Conservation (phyloP, 2,329 filamentous ascomycete species). For the Colletotrichum trifolii region DNA sequence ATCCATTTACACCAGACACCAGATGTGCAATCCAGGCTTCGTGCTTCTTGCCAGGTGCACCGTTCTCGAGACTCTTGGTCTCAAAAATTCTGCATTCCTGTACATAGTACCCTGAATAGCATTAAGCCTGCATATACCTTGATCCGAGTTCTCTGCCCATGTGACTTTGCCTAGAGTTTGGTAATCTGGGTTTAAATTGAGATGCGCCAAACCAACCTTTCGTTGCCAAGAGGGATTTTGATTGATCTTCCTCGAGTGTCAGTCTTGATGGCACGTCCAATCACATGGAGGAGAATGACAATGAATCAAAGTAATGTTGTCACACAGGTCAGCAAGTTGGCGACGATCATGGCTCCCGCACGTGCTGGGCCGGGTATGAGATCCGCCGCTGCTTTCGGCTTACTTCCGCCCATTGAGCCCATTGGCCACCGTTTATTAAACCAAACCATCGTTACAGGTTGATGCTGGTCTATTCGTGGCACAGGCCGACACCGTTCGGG, state of each 20-base stretch:
- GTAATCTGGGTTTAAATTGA: background rate
- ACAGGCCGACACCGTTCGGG: background rate
- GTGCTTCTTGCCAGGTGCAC: conserved; percentile 28
- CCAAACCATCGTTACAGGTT: conserved; percentile 3
- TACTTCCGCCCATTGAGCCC: too few species aligned
- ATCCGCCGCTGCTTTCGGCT: too few species aligned
- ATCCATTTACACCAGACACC: conserved; percentile 17
- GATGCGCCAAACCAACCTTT: too few species aligned
- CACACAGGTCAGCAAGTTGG: too few species aligned
- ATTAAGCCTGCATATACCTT: conserved; percentile 36
- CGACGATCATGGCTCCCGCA: too few species aligned
- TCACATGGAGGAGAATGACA: too few species aligned
- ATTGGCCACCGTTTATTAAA: background rate
- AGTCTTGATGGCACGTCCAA: too few species aligned
- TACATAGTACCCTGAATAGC: conserved; percentile 35
- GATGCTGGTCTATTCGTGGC: background rate
- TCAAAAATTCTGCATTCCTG: conserved; percentile 28
- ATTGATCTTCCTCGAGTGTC: too few species aligned
- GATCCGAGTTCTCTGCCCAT: background rate
- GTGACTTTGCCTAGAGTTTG: too few species aligned
- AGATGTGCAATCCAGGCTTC: conserved; percentile 31
- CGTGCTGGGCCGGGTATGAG: too few species aligned
- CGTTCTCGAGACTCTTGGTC: conserved; percentile 2
- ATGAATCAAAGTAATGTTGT: too few species aligned
- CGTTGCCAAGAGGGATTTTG: too few species aligned